phyloP scores from a whole-genome alignment of 257 asterid species.

The Rhazya stricta region DNA sequence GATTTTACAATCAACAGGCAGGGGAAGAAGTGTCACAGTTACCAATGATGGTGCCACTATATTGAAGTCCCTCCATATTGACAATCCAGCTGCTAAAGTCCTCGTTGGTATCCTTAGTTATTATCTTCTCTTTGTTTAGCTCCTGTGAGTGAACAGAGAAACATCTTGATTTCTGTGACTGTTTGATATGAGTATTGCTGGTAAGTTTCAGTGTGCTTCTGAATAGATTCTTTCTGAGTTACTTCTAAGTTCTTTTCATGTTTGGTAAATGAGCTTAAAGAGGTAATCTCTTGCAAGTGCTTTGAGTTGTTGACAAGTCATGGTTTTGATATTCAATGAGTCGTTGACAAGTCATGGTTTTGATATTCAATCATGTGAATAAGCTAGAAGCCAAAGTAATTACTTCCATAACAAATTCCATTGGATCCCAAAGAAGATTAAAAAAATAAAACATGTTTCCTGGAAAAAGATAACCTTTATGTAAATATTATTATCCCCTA shows the following conservation, averaged over 20 bases:
- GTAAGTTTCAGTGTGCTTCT: background rate
- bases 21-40: slow-evolving; percentile 82
- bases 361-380: background rate
- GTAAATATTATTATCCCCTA: background rate
- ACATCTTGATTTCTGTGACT: background rate
- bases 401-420: background rate
- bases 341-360: background rate
- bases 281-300: background rate
- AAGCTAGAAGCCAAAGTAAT: background rate
- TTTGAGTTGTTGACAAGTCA: background rate
- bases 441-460: too few species aligned
- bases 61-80: slow-evolving; percentile 92
- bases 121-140: background rate
- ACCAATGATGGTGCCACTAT: slow-evolving; percentile 99
- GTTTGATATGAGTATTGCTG: background rate
- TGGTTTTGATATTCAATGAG: too few species aligned
- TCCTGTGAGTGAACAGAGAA: background rate
- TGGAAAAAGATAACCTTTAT: background rate
- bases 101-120: slow-evolving; percentile 77
- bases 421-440: background rate
- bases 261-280: background rate
- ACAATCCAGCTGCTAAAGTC: slow-evolving; percentile 98
- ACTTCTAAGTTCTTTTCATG: background rate
- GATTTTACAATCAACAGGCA: slow-evolving; percentile 86
- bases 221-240: background rate